Conservation (phyloP, 352 stramenopile genomes). For the Pythium pectinolyticum region DNA sequence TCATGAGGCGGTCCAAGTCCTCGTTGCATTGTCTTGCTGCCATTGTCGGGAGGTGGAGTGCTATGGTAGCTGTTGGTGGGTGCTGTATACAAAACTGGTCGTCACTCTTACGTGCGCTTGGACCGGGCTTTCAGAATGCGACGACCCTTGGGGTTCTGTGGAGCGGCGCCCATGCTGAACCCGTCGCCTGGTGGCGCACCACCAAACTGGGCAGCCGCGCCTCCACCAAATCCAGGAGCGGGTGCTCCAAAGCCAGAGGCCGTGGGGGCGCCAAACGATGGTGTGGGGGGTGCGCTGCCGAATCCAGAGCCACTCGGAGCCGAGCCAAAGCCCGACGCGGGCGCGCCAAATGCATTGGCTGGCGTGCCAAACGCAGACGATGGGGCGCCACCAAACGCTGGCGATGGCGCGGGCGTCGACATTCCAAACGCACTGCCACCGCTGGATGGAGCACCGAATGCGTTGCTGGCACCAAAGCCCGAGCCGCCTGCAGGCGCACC, state of each 20-base stretch:
- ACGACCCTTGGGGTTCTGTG: constrained; percentile 49
- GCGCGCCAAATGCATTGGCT: constrained; percentile 15
- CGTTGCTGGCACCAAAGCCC: constrained; percentile 23
- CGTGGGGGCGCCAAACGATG: constrained; percentile 32
- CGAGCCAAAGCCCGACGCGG: constrained; percentile 1
- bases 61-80: no score
- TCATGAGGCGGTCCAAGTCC: no score
- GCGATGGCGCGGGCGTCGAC: constrained; percentile 27
- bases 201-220: constrained; percentile 30
- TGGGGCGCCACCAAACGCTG: constrained; percentile 25
- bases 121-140: constrained; percentile 62
- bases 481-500: constrained; percentile 17
- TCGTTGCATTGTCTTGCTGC: no score
- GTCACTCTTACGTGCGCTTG: constrained; percentile 30
- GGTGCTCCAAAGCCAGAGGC: constrained; percentile 15
- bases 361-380: constrained; percentile 22
- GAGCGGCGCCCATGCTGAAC: constrained; percentile 71
- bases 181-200: constrained; percentile 51
- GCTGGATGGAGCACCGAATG: constrained; percentile 13
- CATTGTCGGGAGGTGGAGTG: no score
- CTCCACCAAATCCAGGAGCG: constrained; percentile 27
- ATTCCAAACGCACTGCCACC: constrained; percentile 20
- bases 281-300: constrained; percentile 19
- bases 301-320: constrained; percentile 20
- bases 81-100: constrained; percentile 6